phyloP scores from a whole-genome alignment of 2,329 filamentous ascomycete genomes.

The Mycosphaerelloides madeirae region DNA sequence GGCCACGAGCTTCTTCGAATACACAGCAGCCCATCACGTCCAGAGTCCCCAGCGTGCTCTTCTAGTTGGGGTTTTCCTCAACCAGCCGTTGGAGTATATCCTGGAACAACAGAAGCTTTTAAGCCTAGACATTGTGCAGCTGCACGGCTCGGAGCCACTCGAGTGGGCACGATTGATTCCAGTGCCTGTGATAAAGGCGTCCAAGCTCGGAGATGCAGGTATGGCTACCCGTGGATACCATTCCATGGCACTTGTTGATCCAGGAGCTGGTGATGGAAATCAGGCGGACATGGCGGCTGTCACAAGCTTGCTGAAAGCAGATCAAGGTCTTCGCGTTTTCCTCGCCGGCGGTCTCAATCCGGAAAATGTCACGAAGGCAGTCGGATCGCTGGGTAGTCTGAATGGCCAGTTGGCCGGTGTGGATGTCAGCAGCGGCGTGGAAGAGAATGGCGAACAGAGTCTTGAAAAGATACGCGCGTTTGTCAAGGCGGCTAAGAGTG shows the following conservation, averaged over 20 bases:
- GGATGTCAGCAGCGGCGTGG: constrained; percentile 92
- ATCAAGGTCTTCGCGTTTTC: constrained; percentile 67
- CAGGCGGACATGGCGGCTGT: constrained; percentile 68
- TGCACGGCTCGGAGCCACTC: constrained; percentile 86
- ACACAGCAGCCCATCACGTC: constrained; percentile 45
- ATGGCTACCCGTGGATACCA: constrained; percentile 75
- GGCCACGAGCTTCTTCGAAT: constrained; percentile 67
- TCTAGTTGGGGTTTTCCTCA: constrained; percentile 89
- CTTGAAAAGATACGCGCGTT: constrained; percentile 77
- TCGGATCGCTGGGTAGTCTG: constrained; percentile 59
- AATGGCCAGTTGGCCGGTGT: constrained; percentile 66
- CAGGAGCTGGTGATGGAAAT: constrained; percentile 76
- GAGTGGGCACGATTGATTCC: constrained; percentile 90
- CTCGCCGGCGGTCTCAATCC: constrained; percentile 81
- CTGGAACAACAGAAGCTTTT: constrained; percentile 72
- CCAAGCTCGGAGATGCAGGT: constrained; percentile 70
- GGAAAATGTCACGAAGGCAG: constrained; percentile 66
- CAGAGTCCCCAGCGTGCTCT: constrained; percentile 59
- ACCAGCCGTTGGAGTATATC: constrained; percentile 80
- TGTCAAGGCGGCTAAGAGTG: constrained; percentile 64
- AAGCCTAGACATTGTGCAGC: constrained; percentile 79
- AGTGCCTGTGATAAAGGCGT: constrained; percentile 83
- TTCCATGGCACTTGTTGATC: constrained; percentile 76
- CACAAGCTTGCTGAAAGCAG: constrained; percentile 59
- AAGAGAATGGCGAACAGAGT: constrained; percentile 75